Evolutionary conservation across 371 early-diverging fungal genomes (phyloP), one percentile per base, ranked within the genome.

Genomic region (Rhizopus stolonifer): DNA sequence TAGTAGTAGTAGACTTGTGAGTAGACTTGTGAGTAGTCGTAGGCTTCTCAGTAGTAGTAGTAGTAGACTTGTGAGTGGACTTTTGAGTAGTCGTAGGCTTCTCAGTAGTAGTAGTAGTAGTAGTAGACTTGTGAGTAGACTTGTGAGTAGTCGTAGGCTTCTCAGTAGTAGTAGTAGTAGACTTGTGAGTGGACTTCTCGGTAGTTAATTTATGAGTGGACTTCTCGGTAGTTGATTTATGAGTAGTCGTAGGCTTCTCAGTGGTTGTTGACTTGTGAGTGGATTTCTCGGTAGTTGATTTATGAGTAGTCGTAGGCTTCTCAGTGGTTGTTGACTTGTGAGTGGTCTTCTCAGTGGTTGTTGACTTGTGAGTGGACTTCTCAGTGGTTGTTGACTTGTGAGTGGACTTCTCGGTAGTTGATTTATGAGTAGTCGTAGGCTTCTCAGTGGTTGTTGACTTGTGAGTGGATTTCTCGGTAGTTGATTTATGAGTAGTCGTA

Each of bases 81-180:
- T 38, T 38, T 3, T 54, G 5, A 18, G 49, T 36, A 2, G 32
- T 29, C 7, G 47, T 38, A 11, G 9, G 13, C 11, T 31, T 50
- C 21, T 51, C 17, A 11, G 32, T 47, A 11, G 33, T 54, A n/a
- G 42, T 44, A 14, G 59, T n/a, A n/a, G n/a, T n/a, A n/a, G n/a
- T n/a, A n/a, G n/a, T n/a, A n/a, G n/a, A n/a, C n/a, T n/a, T n/a
- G n/a, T n/a, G n/a, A n/a, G n/a, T n/a, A n/a, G n/a, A 33, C 8
- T 43, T 43, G 14, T 19, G 34, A 15, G 54, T 29, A 23, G 46
- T 39, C 11, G 32, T 48, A 10, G 47, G 11, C 19, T 25, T 49
- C 46, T 17, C 34, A 19, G 47, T 52, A 24, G 32, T 17, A 36
- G 15, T 1, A 36, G 14, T 33, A 10, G 49, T 43, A 23, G 26